Percentiles rank a stretch among this genome's conserved stretches.
phyloP scores from a whole-genome alignment of 2,329 filamentous ascomycete species.

The Colletotrichum sp. region DNA sequence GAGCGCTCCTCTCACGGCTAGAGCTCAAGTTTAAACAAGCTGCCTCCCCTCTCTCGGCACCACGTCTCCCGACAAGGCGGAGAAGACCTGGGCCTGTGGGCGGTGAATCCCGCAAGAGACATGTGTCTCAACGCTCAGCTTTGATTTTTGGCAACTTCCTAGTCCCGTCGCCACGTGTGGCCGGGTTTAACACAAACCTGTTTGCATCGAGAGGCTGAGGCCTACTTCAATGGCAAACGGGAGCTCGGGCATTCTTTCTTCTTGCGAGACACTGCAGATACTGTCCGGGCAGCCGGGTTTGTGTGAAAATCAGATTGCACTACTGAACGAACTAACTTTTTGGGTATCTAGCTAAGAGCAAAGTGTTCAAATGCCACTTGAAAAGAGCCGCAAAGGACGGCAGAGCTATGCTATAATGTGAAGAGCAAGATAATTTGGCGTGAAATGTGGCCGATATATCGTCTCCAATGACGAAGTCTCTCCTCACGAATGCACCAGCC shows the following conservation, averaged over 20 bases:
- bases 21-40: background rate
- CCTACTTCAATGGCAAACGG: background rate
- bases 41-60: background rate
- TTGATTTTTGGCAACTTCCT: background rate
- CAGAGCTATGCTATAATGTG: background rate
- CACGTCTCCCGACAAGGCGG: background rate
- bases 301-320: background rate
- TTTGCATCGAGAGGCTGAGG: background rate
- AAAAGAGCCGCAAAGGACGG: background rate
- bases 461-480: background rate
- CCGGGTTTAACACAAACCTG: background rate
- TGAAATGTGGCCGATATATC: background rate
- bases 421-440: background rate
- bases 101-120: background rate
- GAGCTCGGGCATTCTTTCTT: background rate
- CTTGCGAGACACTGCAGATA: background rate
- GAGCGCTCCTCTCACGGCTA: background rate
- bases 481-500: background rate
- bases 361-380: background rate
- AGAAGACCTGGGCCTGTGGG: background rate
- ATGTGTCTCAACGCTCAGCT: background rate
- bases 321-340: background rate
- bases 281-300: background rate
- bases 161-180: background rate
- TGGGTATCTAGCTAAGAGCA: background rate